These are phyloP conservation scores for Colletotrichum camelliae DNA, from an alignment of 2,329 filamentous ascomycete species.

Conservation along the genomic window DNA sequence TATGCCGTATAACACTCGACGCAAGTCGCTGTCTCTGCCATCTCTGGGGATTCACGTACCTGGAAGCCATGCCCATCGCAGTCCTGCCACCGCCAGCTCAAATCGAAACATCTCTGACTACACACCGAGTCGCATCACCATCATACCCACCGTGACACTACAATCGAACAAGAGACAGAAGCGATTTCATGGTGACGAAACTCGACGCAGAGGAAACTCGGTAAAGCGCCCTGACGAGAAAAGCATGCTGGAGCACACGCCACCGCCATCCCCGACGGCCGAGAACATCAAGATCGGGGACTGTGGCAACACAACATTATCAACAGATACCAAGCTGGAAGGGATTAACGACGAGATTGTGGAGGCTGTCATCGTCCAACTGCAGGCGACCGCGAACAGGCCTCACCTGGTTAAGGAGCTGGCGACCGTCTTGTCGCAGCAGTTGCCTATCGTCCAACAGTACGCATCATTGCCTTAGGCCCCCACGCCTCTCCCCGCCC, in stretches of 20 bases:
- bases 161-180: constrained; percentile 74
- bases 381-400: constrained; percentile 88
- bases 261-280: constrained; percentile 47
- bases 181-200: constrained; percentile 69
- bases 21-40: constrained; percentile 92
- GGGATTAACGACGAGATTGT: constrained; percentile 96
- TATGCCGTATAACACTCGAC: constrained; percentile 96
- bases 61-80: constrained; percentile 66
- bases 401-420: constrained; percentile 96
- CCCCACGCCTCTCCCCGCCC: neutral
- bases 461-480: constrained; percentile 56
- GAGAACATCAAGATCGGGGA: neutral
- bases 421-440: constrained; percentile 76
- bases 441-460: constrained; percentile 88
- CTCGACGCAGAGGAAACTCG: neutral
- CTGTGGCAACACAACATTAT: neutral
- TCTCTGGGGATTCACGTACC: constrained; percentile 92
- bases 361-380: constrained; percentile 83
- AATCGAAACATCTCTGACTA: constrained; percentile 23
- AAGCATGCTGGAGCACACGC: constrained; percentile 72
- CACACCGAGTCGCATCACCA: constrained; percentile 15
- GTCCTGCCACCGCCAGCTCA: constrained; percentile 51
- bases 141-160: constrained; percentile 29
- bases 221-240: constrained; percentile 27
- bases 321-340: constrained; percentile 62